These are phyloP conservation scores for Brassica juncea DNA, from an alignment of 345 rosid species.

Conservation along the genomic window DNA sequence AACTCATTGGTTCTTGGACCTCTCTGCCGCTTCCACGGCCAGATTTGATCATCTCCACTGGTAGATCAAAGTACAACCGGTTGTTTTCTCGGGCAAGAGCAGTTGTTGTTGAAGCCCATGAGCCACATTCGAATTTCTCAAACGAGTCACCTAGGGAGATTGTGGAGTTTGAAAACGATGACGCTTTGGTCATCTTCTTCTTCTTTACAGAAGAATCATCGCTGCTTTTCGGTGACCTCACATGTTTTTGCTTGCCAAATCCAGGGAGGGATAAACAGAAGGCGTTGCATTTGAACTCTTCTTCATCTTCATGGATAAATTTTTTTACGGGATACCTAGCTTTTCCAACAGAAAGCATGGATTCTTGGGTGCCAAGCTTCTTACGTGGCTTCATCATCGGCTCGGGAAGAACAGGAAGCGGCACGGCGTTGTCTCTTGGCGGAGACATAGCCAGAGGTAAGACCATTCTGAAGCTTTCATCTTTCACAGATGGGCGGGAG, in stretches of 20 bases:
- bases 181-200: constrained; percentile 36
- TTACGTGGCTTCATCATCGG: constrained; percentile 44
- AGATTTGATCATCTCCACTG: constrained; percentile 60
- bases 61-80: constrained; percentile 64
- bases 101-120: constrained; percentile 79
- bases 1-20: constrained; percentile 53
- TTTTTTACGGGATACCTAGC: constrained; percentile 13
- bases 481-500: constrained; percentile 37
- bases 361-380: constrained; percentile 43
- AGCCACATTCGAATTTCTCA: constrained; percentile 89
- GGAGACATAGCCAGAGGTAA: constrained; percentile 43
- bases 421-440: constrained; percentile 36
- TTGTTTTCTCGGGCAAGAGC: constrained; percentile 44
- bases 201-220: constrained; percentile 34
- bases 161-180: constrained; percentile 34
- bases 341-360: constrained; percentile 17
- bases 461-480: constrained; percentile 54
- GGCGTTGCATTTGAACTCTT: constrained; percentile 65
- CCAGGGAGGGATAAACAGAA: constrained; percentile 78
- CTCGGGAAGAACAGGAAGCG: constrained; percentile 39
- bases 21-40: constrained; percentile 46
- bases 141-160: constrained; percentile 67
- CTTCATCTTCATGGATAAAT: constrained; percentile 32
- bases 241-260: constrained; percentile 60
- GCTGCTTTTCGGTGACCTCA: constrained; percentile 41